phyloP scores from a whole-genome alignment of 371 early-diverging fungal genomes.

The Cokeromyces recurvatus region DNA sequence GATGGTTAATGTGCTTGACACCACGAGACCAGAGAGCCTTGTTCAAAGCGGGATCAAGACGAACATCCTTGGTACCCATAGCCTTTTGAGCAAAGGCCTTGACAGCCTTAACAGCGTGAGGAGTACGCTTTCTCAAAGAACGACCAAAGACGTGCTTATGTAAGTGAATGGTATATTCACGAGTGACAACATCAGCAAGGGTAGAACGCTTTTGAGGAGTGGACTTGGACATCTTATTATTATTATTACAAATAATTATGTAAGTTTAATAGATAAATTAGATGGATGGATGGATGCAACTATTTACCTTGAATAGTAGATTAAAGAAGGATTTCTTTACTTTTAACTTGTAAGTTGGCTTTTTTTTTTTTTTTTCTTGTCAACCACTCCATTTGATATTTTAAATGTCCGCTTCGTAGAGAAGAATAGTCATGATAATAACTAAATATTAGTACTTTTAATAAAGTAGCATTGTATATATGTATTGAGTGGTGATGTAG shows the following conservation, averaged over 20 bases:
- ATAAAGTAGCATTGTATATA: no score
- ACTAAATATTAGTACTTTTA: no score
- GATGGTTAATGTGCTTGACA: slow-evolving; percentile 86
- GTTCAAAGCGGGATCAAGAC: slow-evolving; percentile 77
- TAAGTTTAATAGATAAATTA: no score
- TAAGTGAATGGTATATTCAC: slow-evolving; percentile 94
- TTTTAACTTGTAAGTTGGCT: no score
- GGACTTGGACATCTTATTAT: slow-evolving; percentile 42
- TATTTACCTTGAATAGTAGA: no score
- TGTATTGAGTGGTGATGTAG: no score
- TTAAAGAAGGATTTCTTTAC: neutral
- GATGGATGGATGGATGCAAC: slow-evolving; percentile 16
- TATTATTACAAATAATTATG: neutral
- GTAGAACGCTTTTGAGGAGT: slow-evolving; percentile 58
- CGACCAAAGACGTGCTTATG: slow-evolving; percentile 84
- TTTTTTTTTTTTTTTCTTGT: no score
- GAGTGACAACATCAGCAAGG: slow-evolving; percentile 73
- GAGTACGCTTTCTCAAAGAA: slow-evolving; percentile 95
- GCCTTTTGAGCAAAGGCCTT: slow-evolving; percentile 78
- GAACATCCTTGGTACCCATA: slow-evolving; percentile 89
- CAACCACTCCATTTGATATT: no score
- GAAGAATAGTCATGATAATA: no score
- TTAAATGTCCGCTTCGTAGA: no score
- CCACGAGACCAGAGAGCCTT: slow-evolving; percentile 87
- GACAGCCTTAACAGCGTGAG: slow-evolving; percentile 90